Evolutionary conservation across 331 rosid genomes (phyloP).

Genomic region (Quercus lobata): DNA sequence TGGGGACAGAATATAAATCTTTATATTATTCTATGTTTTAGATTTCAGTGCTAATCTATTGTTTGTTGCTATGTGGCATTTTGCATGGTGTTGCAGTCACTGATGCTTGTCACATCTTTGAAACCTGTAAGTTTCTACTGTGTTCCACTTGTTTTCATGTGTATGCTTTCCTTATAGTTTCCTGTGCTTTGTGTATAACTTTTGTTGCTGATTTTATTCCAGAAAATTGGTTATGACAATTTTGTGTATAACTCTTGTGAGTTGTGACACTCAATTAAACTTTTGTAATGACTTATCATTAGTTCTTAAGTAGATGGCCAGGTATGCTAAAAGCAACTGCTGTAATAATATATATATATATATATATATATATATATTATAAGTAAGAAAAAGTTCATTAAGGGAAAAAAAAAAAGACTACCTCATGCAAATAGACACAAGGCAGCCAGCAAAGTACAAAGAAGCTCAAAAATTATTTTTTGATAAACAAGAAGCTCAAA

Average conservation of each 20-base stretch:
- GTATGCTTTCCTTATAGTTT: background rate
- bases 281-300: background rate
- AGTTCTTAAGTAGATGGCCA: background rate
- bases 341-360: background rate
- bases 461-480: no score
- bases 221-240: constrained; percentile 99
- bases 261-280: background rate
- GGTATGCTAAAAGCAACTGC: background rate
- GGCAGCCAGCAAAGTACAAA: no score
- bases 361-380: no score
- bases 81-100: constrained; percentile 60
- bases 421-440: no score
- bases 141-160: constrained; percentile 3
- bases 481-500: no score
- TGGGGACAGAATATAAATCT: constrained; percentile 1
- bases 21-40: background rate
- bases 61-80: constrained; percentile 13
- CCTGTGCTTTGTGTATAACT: constrained; percentile 7
- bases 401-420: no score
- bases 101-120: constrained; percentile 93
- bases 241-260: no score
- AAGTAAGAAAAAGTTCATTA: no score
- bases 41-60: constrained; percentile 30
- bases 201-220: constrained; percentile 20
- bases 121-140: constrained; percentile 71